Percentiles rank a stretch among this genome's conserved stretches.
phyloP scores from a whole-genome alignment of 805 yeast genomes.

The Yarrowia yakushimensis region DNA sequence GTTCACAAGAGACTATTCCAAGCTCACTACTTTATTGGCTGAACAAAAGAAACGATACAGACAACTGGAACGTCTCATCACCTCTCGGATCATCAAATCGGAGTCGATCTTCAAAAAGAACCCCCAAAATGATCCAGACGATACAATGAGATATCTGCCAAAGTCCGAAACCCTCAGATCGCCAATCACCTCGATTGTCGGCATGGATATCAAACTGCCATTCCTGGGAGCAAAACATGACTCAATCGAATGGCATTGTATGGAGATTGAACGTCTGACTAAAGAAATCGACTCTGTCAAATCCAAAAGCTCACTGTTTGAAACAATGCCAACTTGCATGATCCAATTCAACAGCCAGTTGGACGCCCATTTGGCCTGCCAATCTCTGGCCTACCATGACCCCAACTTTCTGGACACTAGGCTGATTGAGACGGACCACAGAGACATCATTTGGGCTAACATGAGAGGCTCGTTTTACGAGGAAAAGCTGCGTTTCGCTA shows the following conservation, averaged over 20 bases:
- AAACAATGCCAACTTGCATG: constrained; percentile 43
- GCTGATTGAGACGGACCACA: constrained; percentile 51
- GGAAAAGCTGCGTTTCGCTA: constrained; percentile 41
- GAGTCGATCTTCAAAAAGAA: constrained; percentile 36
- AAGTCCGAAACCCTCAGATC: neutral
- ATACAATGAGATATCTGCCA: neutral
- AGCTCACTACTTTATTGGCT: neutral
- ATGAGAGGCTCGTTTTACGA: constrained; percentile 42
- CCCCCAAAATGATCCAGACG: constrained; percentile 33
- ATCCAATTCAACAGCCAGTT: constrained; percentile 56
- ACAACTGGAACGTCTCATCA: constrained; percentile 39
- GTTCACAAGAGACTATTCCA: constrained; percentile 49
- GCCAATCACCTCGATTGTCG: neutral
- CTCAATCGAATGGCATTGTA: constrained; percentile 63
- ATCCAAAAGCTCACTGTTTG: constrained; percentile 44
- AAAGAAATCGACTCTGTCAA: constrained; percentile 56
- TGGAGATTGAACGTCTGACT: constrained; percentile 62
- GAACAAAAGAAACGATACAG: constrained; percentile 26
- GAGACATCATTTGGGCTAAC: constrained; percentile 72
- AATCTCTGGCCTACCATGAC: constrained; percentile 42
- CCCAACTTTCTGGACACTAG: neutral
- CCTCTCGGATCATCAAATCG: constrained; percentile 32
- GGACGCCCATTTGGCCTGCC: constrained; percentile 63
- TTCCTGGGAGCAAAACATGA: constrained; percentile 67
- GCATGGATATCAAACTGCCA: constrained; percentile 38